Evolutionary conservation across 441 rosid genomes (phyloP), one percentile per base, ranked within the genome.

Genomic region (Adansonia madagascariensis): DNA sequence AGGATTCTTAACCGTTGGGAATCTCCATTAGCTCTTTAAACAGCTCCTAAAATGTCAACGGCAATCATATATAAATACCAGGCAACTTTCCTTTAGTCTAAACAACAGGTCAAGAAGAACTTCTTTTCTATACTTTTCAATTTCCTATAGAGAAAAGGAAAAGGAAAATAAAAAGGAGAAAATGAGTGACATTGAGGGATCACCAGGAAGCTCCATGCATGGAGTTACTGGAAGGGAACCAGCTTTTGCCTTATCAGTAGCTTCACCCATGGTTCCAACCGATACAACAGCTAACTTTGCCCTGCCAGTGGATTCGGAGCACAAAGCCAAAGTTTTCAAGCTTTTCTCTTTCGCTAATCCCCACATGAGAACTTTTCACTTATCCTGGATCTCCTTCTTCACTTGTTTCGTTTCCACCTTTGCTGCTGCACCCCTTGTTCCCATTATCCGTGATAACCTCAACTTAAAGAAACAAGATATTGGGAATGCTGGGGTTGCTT

Each of bases 361-460:
- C 24, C 43, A 61, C 66, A 61, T 61, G 66, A 6, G 66, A 31
- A 61, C 66, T 27, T 61, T 61, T 61, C 66, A 61, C 43, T 61
- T 94, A 12, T 88, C 97, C 2, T 92, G 98, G 98, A 88, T 90
- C 75, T 94, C 98, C 31, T 94, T 94, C 82, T 92, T 88, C 86
- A 88, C 90, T 53, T 91, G 95, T 80, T 92, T 92, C 65, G 82
- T 94, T 50, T 92, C 98, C 53, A 92, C 97, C 0, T 92, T 94
- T 7, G 98, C 97, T 0, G 98, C 98, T 0, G 95, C 95, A 1
- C 98, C 98, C 17, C 95, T 91, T 6, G 92, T 92, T 52, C 97
- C 98, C 8, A 89, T 92, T 75, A 94, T 94, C 65, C 83, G 94
- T 0, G 98, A 94, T 44, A 92, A 88, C 80, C 97, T 94, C 67